phyloP scores from a whole-genome alignment of 2,329 filamentous ascomycete species.

The Coniella lustricola region DNA sequence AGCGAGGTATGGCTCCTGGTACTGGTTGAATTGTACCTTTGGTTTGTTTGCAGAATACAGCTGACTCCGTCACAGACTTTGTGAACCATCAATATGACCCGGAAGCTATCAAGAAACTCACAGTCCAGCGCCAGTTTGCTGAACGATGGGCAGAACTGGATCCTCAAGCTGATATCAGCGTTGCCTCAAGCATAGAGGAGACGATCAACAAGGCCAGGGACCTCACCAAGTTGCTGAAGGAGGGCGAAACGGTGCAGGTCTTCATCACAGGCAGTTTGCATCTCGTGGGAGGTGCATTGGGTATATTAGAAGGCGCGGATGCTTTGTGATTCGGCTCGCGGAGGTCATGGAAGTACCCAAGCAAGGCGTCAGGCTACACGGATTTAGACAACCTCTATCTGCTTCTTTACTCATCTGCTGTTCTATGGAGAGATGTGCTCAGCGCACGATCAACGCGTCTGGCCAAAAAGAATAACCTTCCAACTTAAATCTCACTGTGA shows the following conservation, averaged over 20 bases:
- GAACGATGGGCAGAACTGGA: conserved; percentile 44
- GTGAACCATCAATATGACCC: conserved; percentile 49
- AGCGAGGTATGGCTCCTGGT: conserved; percentile 29
- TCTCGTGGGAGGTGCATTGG: conserved; percentile 35
- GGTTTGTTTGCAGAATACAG: background rate
- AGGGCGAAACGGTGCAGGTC: conserved; percentile 32
- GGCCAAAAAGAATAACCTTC: conserved; percentile 13
- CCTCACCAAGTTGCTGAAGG: conserved; percentile 22
- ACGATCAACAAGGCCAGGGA: conserved; percentile 42
- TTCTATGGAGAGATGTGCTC: conserved; percentile 9
- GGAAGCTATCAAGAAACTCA: conserved; percentile 43
- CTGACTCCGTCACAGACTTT: conserved; percentile 35
- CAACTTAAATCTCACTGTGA: conserved; percentile 12
- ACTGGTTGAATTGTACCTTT: background rate
- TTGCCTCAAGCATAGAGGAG: conserved; percentile 48
- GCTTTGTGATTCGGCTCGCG: conserved; percentile 17
- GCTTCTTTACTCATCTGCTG: background rate
- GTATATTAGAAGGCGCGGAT: conserved; percentile 25
- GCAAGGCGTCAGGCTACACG: too few species aligned
- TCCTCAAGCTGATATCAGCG: conserved; percentile 36
- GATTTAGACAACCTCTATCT: too few species aligned
- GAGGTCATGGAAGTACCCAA: too few species aligned
- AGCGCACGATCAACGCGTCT: conserved; percentile 11
- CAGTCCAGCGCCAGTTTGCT: conserved; percentile 45
- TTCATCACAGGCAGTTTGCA: conserved; percentile 43